phyloP scores from a whole-genome alignment of 257 asterid species.

The Nicotiana tabacum region DNA sequence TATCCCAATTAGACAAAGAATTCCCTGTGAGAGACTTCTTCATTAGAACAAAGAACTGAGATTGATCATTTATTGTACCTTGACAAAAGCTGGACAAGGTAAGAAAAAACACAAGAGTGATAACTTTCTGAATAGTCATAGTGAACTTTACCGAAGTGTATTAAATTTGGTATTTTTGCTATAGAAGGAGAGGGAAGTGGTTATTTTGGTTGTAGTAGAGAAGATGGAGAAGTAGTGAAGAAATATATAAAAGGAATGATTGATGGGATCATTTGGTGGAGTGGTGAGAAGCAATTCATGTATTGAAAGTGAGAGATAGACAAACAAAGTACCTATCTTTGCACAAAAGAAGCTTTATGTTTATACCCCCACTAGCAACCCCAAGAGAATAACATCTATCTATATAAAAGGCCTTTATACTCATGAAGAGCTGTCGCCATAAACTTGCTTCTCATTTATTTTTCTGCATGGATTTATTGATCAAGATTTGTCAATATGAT shows the following conservation, averaged over 20 bases:
- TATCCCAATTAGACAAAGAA: slow-evolving; percentile 47
- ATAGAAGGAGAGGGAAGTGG: slow-evolving; percentile 4
- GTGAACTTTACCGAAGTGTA: neutral
- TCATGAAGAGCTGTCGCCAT: slow-evolving; percentile 16
- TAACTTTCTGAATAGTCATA: slow-evolving; percentile 33
- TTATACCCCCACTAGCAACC: slow-evolving; percentile 43
- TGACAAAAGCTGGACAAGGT: slow-evolving; percentile 20
- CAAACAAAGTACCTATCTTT: slow-evolving; percentile 36
- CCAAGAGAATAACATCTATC: slow-evolving; percentile 36
- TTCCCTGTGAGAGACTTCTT: slow-evolving; percentile 39
- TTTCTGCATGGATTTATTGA: slow-evolving; percentile 17
- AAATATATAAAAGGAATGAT: slow-evolving; percentile 52
- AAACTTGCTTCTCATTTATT: slow-evolving; percentile 19
- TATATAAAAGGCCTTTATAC: slow-evolving; percentile 18
- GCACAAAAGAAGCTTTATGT: slow-evolving; percentile 58
- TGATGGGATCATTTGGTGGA: slow-evolving; percentile 38
- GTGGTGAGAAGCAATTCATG: slow-evolving; percentile 23
- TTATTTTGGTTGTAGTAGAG: slow-evolving; percentile 25
- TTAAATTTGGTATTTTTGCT: neutral
- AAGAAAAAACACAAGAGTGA: slow-evolving; percentile 23
- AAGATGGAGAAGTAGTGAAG: slow-evolving; percentile 26
- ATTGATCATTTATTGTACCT: slow-evolving; percentile 23
- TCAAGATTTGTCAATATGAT: slow-evolving; percentile 22
- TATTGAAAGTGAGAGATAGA: slow-evolving; percentile 24
- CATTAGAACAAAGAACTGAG: slow-evolving; percentile 45